phyloP scores from a whole-genome alignment of 352 stramenopile genomes.

The Phytophthora niederhauseri region DNA sequence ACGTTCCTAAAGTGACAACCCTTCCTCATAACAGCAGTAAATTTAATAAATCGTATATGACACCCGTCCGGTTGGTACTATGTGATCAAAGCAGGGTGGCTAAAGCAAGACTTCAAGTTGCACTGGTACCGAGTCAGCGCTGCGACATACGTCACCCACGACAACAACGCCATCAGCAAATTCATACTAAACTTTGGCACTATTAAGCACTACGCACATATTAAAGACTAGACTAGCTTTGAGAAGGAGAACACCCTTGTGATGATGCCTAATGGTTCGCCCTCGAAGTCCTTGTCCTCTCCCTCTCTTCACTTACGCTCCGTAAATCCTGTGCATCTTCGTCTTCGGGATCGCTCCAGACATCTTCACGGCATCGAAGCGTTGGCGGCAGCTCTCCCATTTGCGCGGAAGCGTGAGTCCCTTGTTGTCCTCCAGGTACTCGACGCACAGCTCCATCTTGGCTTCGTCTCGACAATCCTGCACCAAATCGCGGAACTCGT shows the following conservation, averaged over 20 bases:
- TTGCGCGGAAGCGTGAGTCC: slow-evolving; percentile 21
- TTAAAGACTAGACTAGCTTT: background rate
- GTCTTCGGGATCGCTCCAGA: background rate
- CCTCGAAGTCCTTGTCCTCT: background rate
- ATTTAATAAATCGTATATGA: background rate
- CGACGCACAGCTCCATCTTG: slow-evolving; percentile 20
- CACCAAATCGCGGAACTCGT: slow-evolving; percentile 20
- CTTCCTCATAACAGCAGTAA: background rate
- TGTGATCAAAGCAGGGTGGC: background rate
- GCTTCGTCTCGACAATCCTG: slow-evolving; percentile 24
- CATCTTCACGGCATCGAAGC: slow-evolving; percentile 2
- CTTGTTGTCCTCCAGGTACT: slow-evolving; percentile 18
- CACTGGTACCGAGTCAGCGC: background rate
- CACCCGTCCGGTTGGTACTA: background rate
- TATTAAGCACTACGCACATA: too few relatives aligned
- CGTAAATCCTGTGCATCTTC: slow-evolving; percentile 5
- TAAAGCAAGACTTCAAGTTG: slow-evolving; percentile 15
- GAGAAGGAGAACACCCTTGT: background rate
- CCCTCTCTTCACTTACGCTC: background rate
- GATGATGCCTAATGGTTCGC: background rate
- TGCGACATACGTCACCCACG: slow-evolving; percentile 21
- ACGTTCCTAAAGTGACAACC: slow-evolving; percentile 14
- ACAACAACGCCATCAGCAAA: background rate
- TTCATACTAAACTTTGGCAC: too few relatives aligned
- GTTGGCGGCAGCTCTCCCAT: slow-evolving; percentile 20